These are phyloP conservation scores for Fragosphaeria purpurea DNA, from an alignment of 2,329 filamentous ascomycete genomes.

Conservation along the genomic window DNA sequence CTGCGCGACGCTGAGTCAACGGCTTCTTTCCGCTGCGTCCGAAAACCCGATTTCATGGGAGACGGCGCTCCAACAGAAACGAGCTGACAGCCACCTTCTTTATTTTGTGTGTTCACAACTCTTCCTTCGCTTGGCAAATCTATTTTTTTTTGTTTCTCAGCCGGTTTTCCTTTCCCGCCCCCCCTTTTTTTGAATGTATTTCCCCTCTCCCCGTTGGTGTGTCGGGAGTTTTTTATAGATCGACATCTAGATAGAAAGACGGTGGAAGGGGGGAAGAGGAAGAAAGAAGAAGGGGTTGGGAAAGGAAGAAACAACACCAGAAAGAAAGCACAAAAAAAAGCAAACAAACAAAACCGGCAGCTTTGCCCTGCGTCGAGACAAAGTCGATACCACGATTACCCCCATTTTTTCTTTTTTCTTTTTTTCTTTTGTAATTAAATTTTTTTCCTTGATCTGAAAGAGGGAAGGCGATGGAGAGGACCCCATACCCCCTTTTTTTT, in stretches of 20 bases:
- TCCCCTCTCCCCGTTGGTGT: no score
- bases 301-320: no score
- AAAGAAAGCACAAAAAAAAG: no score
- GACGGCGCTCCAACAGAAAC: no score
- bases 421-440: conserved; percentile 25
- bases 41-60: no score
- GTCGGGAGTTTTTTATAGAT: no score
- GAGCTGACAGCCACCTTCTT: not conserved
- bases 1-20: not conserved
- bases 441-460: conserved; percentile 17
- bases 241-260: no score
- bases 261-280: not conserved
- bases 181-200: no score
- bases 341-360: not conserved
- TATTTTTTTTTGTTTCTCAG: conserved; percentile 22
- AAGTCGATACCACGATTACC: not conserved
- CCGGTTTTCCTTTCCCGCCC: no score
- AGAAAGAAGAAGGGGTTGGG: conserved; percentile 13
- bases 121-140: conserved; percentile 16
- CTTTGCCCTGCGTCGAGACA: conserved; percentile 6
- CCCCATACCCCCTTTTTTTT: conserved; percentile 12
- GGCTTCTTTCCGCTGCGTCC: no score
- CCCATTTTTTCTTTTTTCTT: conserved; percentile 14
- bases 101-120: conserved; percentile 10
- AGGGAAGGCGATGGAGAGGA: conserved; percentile 13